Evolutionary conservation across 345 rosid species (phyloP), one percentile per base, ranked within the genome.

Genomic region (Sonneratia caseolaris): DNA sequence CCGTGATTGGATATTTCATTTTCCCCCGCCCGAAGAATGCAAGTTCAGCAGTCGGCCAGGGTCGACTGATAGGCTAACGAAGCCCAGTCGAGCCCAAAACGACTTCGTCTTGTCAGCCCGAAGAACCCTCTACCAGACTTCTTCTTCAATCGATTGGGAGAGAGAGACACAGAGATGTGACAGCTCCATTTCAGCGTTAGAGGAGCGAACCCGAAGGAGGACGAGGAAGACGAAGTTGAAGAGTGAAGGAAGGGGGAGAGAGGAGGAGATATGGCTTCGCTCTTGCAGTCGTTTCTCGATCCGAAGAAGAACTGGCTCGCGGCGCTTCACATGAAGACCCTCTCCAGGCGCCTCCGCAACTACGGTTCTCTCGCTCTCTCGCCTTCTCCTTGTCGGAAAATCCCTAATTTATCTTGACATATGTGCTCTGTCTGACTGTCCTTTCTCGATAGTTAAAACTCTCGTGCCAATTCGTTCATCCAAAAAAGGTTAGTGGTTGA

Each of bases 221-320:
- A 7, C 10, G 51, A 56, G 21, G 21, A 38, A 11, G 64, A 51
- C 6, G 55, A 45, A 68, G 47, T 27, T 27, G 49, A 7, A 57
- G 64, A 21, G 16, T 11, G 66, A 19, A 13, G 32, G 45, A 32
- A 3, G 15, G 68, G 72, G 64, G 68, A 27, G 43, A 1, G 43
- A 40, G 32, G 43, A 40, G 43, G 43, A 40, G 43, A 40, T 40
- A 87, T 86, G 92, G 48, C 88, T 73, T 84, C 90, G 73, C 70
- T 88, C 70, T 70, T 85, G 71, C 81, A 79, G 68, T 71, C 82
- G 13, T 35, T 93, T 1, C 0, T 86, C 5, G 87, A 91, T 85
- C 98, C 97, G 35, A 88, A 70, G 77, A 93, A 84, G 86, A 91
- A 79, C 82, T 81, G 84, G 84, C 14, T 91, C n/a, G 96, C 92